Evolutionary conservation across 2,329 filamentous ascomycete genomes (phyloP).

Genomic region (Diaporthe velutina): DNA sequence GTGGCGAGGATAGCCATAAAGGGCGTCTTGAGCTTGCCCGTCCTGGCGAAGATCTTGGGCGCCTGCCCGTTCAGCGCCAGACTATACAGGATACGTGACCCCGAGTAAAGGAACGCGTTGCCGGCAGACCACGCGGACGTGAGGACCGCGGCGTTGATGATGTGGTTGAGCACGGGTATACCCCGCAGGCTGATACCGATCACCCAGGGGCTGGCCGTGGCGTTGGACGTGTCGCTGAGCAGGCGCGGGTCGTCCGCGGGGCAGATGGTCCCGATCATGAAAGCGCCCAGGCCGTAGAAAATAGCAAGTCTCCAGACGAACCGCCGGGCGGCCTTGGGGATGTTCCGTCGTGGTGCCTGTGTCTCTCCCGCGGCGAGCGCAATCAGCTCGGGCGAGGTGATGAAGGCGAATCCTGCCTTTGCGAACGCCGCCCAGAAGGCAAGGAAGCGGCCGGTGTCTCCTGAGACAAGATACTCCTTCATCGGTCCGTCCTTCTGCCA

Average conservation of each 20-base stretch:
- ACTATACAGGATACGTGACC: slow-evolving; percentile 77
- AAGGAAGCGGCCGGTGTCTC: slow-evolving; percentile 66
- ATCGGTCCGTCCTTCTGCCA: slow-evolving; percentile 59
- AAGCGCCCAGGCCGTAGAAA: slow-evolving; percentile 74
- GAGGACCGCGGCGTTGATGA: slow-evolving; percentile 77
- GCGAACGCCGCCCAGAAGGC: slow-evolving; percentile 70
- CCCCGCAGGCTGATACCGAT: slow-evolving; percentile 76
- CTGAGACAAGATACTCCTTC: slow-evolving; percentile 59
- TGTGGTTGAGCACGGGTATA: slow-evolving; percentile 72
- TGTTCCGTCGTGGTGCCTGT: slow-evolving; percentile 72
- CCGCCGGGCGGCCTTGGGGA: slow-evolving; percentile 73
- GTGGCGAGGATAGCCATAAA: slow-evolving; percentile 66
- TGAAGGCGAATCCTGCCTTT: slow-evolving; percentile 72
- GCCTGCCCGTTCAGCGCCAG: slow-evolving; percentile 77
- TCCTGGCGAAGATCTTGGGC: slow-evolving; percentile 70
- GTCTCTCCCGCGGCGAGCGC: slow-evolving; percentile 75
- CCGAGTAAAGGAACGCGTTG: slow-evolving; percentile 74
- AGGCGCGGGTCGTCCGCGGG: slow-evolving; percentile 74
- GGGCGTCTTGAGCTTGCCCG: slow-evolving; percentile 73
- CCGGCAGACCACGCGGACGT: slow-evolving; percentile 75
- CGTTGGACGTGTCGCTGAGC: slow-evolving; percentile 68
- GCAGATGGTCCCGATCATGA: slow-evolving; percentile 72
- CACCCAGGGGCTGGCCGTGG: slow-evolving; percentile 73
- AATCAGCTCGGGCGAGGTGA: slow-evolving; percentile 72
- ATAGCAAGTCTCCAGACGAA: slow-evolving; percentile 73